Base-by-base conservation (phyloP, 2,329 filamentous ascomycete species). In the Calonectria naviculata region DNA sequence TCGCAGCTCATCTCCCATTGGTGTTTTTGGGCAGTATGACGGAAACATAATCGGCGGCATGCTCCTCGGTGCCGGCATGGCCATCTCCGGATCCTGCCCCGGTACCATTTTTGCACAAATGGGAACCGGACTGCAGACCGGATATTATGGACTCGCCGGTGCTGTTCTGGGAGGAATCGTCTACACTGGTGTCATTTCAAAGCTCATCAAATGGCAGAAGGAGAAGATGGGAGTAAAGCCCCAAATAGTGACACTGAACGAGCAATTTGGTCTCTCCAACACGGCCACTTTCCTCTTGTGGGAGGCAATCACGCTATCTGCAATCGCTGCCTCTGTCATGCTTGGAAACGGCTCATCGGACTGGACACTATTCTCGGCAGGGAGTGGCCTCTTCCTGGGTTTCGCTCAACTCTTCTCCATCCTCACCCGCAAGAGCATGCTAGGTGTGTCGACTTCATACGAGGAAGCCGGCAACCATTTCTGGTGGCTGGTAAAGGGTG, bases 51-150 rank as follows among this genome's bases (percentile, higher is more conserved):
- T 93, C 73, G 92, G 92, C 67, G 92, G 92, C 5, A 77, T 85
- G 19, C 81, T 93, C 3, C 86, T 92, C 29, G 92, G 92, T 41
- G 80, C 87, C n/a, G 92, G 92, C 67, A 93, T 93, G 91, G 87
- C 89, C 7, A 82, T 93, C 19, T 88, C 91, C 0, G 91, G 91
- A 10, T 88, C 91, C 0, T 93, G 92, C 70, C 91, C 92, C 0
- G 92, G 92, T 0, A 92, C 91, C 0, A 86, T 93, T 7, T 86
- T 92, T 60, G 87, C 89, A 0, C 92, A 94, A 80, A 76, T 90
- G 13, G 90, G 87, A 2, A 83, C 87, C 15, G 87, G 89, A 1
- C 83, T 91, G 3, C 81, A 78, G 2, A 86, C 88, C 0, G 90
- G 89, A 0, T 78, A 86, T 44, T 88, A 85, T 65, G 87, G 88